Evolutionary conservation across 495 filamentous ascomycete species (phyloP).

Genomic region (Amorphotheca resinae): DNA sequence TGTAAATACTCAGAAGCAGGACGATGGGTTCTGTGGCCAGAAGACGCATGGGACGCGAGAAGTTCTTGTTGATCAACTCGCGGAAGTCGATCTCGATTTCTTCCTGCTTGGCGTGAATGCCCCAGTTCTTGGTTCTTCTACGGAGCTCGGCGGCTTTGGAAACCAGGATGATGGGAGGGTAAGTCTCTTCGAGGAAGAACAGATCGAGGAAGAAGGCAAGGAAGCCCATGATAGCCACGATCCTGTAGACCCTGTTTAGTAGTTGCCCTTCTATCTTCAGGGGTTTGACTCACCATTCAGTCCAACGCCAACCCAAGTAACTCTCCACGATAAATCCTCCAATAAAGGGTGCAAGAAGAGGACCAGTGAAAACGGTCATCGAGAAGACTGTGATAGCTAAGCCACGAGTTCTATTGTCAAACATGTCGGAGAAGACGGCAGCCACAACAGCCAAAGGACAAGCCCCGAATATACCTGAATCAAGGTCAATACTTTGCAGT

Average conservation of each 20-base stretch:
- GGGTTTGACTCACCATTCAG: slow-evolving; percentile 46
- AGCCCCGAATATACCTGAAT: slow-evolving; percentile 45
- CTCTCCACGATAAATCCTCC: slow-evolving; percentile 68
- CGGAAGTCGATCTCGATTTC: slow-evolving; percentile 78
- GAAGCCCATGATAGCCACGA: slow-evolving; percentile 62
- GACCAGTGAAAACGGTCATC: slow-evolving; percentile 74
- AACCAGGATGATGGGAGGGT: slow-evolving; percentile 69
- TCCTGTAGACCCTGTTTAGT: slow-evolving; percentile 2
- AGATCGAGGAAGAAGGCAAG: slow-evolving; percentile 56
- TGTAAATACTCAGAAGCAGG: slow-evolving; percentile 59
- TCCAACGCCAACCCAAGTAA: slow-evolving; percentile 76
- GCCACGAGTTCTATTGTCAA: slow-evolving; percentile 64
- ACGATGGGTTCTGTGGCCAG: slow-evolving; percentile 76
- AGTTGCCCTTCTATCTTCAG: neutral
- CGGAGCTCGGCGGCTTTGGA: slow-evolving; percentile 67
- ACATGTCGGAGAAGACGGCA: slow-evolving; percentile 83
- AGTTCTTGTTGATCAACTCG: slow-evolving; percentile 74
- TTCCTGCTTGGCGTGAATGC: slow-evolving; percentile 87
- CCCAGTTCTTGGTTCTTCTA: slow-evolving; percentile 78
- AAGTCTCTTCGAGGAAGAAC: slow-evolving; percentile 69
- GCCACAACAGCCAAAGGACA: slow-evolving; percentile 74
- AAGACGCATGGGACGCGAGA: slow-evolving; percentile 65
- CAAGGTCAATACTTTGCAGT: slow-evolving; percentile 27
- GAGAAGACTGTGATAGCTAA: slow-evolving; percentile 74
- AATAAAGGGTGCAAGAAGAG: slow-evolving; percentile 69